Conservation (phyloP, 2,329 filamentous ascomycete genomes). For the Lasiodiplodia citricola region DNA sequence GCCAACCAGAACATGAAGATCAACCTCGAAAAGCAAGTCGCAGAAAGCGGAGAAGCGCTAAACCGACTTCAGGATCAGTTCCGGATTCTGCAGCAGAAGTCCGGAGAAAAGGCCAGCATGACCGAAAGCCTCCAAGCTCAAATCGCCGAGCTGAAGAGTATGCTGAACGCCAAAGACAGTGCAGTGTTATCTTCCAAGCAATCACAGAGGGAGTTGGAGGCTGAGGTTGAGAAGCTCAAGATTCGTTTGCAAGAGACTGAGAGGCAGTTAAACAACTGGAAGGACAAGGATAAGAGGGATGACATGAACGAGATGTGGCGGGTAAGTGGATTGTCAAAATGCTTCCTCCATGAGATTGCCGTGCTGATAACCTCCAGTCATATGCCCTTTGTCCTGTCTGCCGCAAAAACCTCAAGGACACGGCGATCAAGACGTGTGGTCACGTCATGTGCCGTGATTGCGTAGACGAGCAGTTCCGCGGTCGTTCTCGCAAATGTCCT, state of each 20-base stretch:
- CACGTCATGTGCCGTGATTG: constrained; percentile 93
- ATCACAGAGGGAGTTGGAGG: constrained; percentile 64
- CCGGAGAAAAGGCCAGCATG: constrained; percentile 71
- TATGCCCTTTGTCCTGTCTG: constrained; percentile 83
- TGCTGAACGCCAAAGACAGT: constrained; percentile 78
- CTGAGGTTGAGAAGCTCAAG: constrained; percentile 79
- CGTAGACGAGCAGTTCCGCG: constrained; percentile 85
- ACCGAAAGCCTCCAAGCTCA: constrained; percentile 77
- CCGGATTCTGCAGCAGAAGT: constrained; percentile 74
- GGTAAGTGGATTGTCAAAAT: constrained; percentile 56
- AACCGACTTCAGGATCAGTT: constrained; percentile 72
- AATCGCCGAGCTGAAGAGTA: constrained; percentile 73
- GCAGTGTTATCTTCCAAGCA: constrained; percentile 68
- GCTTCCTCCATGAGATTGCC: background rate
- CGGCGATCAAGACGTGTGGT: constrained; percentile 89
- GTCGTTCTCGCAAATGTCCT: constrained; percentile 92
- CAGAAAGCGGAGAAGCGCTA: constrained; percentile 80
- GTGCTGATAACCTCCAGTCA: constrained; percentile 11
- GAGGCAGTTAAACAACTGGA: constrained; percentile 86
- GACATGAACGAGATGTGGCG: constrained; percentile 28
- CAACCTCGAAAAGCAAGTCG: constrained; percentile 89
- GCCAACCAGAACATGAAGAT: constrained; percentile 75
- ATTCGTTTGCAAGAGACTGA: constrained; percentile 77
- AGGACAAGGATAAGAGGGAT: constrained; percentile 62
- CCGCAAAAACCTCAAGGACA: constrained; percentile 92